Conservation (phyloP, 2,329 filamentous ascomycete genomes). For the Aspergillus neoniger region DNA sequence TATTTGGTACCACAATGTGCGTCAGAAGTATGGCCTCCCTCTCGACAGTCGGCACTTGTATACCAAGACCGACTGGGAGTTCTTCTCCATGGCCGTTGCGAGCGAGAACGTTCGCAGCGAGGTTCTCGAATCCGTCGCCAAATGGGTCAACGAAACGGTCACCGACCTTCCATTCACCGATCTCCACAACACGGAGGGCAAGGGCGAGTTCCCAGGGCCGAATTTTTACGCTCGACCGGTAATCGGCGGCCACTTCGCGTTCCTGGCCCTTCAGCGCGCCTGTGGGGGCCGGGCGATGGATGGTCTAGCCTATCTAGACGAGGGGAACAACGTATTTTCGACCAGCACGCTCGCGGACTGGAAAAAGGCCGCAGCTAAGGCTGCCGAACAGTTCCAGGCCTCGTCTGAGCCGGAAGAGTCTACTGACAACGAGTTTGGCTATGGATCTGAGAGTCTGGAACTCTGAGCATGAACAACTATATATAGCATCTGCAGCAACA, state of each 20-base stretch:
- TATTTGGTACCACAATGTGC: constrained; percentile 75
- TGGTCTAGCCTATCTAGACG: constrained; percentile 54
- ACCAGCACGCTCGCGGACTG: constrained; percentile 17
- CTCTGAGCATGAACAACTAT: constrained; percentile 17
- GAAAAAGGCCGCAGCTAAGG: constrained; percentile 26
- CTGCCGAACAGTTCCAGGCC: constrained; percentile 23
- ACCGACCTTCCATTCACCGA: constrained; percentile 79
- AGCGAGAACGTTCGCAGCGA: constrained; percentile 66
- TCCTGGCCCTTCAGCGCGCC: constrained; percentile 76
- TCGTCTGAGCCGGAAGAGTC: background rate
- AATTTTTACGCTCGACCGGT: constrained; percentile 81
- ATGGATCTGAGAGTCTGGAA: constrained; percentile 27
- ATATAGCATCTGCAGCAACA: background rate
- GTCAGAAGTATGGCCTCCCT: constrained; percentile 79
- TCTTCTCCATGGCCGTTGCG: constrained; percentile 80
- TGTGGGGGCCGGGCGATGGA: constrained; percentile 69
- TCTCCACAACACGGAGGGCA: constrained; percentile 76
- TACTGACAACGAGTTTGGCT: background rate
- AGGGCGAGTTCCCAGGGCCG: constrained; percentile 72
- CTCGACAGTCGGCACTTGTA: constrained; percentile 81
- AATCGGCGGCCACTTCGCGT: constrained; percentile 82
- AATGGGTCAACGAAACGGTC: constrained; percentile 80
- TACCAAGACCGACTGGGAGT: constrained; percentile 89
- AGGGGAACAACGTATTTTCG: constrained; percentile 26
- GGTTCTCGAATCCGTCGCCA: constrained; percentile 72